Evolutionary conservation across 441 rosid genomes (phyloP).

Genomic region (Gossypium schwendimanii): DNA sequence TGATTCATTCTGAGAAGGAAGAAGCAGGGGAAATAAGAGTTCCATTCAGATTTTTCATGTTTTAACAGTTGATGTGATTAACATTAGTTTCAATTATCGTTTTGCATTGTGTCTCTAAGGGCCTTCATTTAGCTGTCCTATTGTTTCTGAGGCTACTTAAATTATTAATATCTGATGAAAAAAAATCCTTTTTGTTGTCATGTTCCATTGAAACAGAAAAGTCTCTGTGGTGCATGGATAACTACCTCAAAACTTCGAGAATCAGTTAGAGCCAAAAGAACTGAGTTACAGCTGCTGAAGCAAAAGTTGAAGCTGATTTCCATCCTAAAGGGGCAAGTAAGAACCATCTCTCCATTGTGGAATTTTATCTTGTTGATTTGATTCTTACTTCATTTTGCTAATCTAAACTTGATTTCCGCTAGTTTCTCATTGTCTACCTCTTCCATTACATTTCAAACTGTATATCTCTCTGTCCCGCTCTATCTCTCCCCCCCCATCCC

Average conservation of each 20-base stretch:
- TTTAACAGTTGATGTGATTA: background rate
- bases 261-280: slow-evolving; percentile 59
- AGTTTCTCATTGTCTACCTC: background rate
- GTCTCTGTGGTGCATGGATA: slow-evolving; percentile 47
- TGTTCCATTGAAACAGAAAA: slow-evolving; percentile 43
- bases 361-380: slow-evolving; percentile 9
- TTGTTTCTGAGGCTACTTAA: slow-evolving; percentile 4
- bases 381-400: background rate
- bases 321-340: slow-evolving; percentile 68
- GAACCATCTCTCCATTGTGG: slow-evolving; percentile 6
- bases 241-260: slow-evolving; percentile 55
- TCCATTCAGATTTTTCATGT: background rate
- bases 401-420: background rate
- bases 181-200: background rate
- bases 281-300: slow-evolving; percentile 51
- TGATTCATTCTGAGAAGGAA: background rate
- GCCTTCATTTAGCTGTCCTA: background rate
- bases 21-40: background rate
- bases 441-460: background rate
- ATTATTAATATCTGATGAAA: background rate
- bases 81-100: background rate
- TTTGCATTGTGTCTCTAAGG: background rate
- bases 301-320: slow-evolving; percentile 57
- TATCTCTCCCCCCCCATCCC: background rate
- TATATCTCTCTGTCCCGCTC: background rate